Evolutionary conservation across 306 rosid genomes (phyloP).

Genomic region (Sophora flavescens): DNA sequence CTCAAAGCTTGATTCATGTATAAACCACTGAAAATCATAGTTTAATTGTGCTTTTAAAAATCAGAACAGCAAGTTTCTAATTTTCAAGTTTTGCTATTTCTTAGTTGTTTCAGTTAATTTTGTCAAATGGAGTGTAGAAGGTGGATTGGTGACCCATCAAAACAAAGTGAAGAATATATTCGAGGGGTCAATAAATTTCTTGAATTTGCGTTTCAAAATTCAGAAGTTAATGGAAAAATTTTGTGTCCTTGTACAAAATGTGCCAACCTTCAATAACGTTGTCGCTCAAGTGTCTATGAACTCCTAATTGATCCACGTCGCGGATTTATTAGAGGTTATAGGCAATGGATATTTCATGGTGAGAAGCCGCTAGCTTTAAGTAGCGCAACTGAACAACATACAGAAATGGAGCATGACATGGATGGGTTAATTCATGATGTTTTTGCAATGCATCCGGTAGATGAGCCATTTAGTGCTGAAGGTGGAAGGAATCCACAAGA

Average conservation of each 20-base stretch:
- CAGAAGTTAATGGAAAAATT: background rate
- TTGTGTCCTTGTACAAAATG: slow-evolving; percentile 7
- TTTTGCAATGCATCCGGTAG: too few species aligned
- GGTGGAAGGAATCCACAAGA: background rate
- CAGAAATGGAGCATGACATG: slow-evolving; percentile 1
- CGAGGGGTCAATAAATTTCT: background rate
- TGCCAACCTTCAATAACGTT: background rate
- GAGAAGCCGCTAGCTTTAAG: background rate
- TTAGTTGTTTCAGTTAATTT: background rate
- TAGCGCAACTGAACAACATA: background rate
- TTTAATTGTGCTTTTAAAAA: too few species aligned
- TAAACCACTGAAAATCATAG: too few species aligned
- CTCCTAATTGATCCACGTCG: background rate
- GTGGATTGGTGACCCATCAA: too few species aligned
- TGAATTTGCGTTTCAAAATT: slow-evolving; percentile 11
- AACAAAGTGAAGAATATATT: background rate
- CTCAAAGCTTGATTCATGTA: too few species aligned
- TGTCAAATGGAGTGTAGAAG: background rate
- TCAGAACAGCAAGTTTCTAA: too few species aligned
- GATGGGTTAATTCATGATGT: too few species aligned
- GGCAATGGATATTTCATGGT: background rate
- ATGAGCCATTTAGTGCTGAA: too few species aligned
- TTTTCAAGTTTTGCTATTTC: too few species aligned
- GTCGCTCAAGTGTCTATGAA: background rate
- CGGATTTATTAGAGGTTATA: slow-evolving; percentile 13